Percentiles rank a stretch among this genome's conserved stretches.
These are phyloP conservation scores for Eucalyptus erythrocorys DNA, from an alignment of 345 rosid genomes.

Conservation along the genomic window DNA sequence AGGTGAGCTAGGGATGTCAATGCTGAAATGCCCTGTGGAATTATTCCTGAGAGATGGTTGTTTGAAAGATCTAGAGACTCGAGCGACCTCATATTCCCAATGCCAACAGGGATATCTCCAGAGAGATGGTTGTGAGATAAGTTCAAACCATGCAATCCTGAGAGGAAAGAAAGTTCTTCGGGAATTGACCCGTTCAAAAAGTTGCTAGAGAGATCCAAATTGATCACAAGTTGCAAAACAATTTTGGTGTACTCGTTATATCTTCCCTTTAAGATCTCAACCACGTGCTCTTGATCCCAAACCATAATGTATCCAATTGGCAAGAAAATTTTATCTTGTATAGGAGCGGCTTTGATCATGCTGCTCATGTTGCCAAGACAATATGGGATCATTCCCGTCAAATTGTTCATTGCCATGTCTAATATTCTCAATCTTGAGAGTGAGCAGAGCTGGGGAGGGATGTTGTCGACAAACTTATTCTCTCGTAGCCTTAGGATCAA, in stretches of 20 bases:
- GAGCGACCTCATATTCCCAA: neutral
- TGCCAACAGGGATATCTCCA: constrained; percentile 1
- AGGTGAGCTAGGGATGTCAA: neutral
- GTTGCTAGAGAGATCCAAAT: constrained; percentile 14
- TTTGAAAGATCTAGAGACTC: constrained; percentile 10
- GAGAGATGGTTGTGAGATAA: neutral
- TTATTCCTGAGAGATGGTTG: constrained; percentile 2
- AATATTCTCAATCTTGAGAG: neutral
- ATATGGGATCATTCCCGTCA: neutral
- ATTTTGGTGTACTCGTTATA: neutral
- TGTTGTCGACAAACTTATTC: neutral
- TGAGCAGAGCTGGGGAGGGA: constrained; percentile 1
- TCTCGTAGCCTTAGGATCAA: neutral
- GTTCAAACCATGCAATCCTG: neutral
- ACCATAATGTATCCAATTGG: fast-evolving
- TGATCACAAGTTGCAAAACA: neutral
- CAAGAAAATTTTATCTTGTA: too few species aligned
- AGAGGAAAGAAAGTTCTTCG: neutral
- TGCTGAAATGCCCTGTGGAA: constrained; percentile 1
- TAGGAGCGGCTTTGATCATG: neutral
- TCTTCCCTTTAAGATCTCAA: neutral
- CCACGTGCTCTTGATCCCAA: neutral
- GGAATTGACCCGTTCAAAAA: constrained; percentile 2
- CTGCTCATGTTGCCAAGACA: neutral
- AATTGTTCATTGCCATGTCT: neutral